A percentile compares a stretch with the other conserved stretches of the same genome.
Evolutionary conservation across 2,329 filamentous ascomycete genomes (phyloP).

Genomic region (Pseudogymnoascus sp.): DNA sequence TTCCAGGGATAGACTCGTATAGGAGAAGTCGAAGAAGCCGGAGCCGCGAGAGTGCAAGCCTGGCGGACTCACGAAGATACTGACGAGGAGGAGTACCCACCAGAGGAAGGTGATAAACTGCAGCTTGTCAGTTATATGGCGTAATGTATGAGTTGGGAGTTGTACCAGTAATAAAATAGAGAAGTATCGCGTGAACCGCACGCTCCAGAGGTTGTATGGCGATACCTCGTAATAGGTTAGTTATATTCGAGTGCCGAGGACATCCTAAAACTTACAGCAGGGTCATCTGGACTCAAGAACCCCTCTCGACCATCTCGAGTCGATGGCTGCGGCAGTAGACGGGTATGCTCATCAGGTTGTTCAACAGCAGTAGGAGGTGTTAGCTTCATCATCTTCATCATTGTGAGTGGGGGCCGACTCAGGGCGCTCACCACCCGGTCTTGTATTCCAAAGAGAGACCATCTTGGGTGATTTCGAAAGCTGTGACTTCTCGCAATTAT

Average conservation of each 20-base stretch:
- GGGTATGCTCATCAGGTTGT: constrained; percentile 48
- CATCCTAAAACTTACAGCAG: constrained; percentile 50
- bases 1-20: no score
- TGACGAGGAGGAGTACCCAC: no score
- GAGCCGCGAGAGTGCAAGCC: no score
- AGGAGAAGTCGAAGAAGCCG: no score
- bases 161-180: no score
- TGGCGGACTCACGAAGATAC: no score
- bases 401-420: constrained; percentile 24
- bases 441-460: no score
- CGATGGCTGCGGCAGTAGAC: constrained; percentile 19
- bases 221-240: constrained; percentile 41
- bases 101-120: no score
- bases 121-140: no score
- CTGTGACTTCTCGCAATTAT: no score
- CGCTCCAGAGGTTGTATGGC: constrained; percentile 90
- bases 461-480: no score
- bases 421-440: constrained; percentile 15
- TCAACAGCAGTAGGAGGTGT: constrained; percentile 25
- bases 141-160: no score
- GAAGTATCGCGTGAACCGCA: constrained; percentile 69
- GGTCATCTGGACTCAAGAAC: constrained; percentile 70
- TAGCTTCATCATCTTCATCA: constrained; percentile 17
- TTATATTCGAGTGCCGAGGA: background rate
- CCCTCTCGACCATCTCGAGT: constrained; percentile 21